Conservation (phyloP, 169 alveolate species). For the Plasmodium vivax region DNA sequence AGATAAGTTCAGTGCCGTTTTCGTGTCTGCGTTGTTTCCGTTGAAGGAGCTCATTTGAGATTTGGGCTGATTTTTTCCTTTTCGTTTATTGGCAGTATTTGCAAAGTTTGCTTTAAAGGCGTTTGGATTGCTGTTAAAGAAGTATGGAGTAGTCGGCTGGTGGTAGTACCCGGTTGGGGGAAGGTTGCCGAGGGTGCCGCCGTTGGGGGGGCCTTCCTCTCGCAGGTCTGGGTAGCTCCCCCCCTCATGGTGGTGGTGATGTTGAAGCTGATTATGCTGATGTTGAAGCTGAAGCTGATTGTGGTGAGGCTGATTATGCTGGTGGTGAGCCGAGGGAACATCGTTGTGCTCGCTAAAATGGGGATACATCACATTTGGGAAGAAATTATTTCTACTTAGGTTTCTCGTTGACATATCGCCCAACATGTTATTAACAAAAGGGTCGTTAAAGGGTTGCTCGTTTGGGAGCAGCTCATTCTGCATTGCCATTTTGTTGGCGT, state of each 20-base stretch:
- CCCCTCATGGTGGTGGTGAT: neutral
- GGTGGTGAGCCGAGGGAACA: neutral
- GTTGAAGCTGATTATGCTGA: too few relatives aligned
- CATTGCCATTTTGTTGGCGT: neutral
- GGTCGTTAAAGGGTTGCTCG: neutral
- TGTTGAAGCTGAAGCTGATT: too few relatives aligned
- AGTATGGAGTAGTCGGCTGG: neutral
- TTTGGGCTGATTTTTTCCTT: conserved; percentile 9
- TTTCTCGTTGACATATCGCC: neutral
- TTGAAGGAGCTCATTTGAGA: conserved; percentile 8
- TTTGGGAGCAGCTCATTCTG: neutral
- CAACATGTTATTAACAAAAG: neutral
- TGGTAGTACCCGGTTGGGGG: neutral
- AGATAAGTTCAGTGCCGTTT: conserved; percentile 10
- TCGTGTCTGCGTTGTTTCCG: neutral
- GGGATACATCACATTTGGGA: neutral
- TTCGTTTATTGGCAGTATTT: neutral
- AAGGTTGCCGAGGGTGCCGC: neutral
- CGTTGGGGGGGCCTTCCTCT: neutral
- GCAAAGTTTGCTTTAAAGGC: conserved; percentile 7
- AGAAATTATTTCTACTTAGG: neutral
- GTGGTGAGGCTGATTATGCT: too few relatives aligned
- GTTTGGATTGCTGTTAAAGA: neutral
- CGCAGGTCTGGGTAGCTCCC: neutral
- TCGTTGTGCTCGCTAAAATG: conserved; percentile 1